Evolutionary conservation across 495 filamentous ascomycete species (phyloP), one percentile per base, ranked within the genome.

Genomic region (Talaromyces adpressus): DNA sequence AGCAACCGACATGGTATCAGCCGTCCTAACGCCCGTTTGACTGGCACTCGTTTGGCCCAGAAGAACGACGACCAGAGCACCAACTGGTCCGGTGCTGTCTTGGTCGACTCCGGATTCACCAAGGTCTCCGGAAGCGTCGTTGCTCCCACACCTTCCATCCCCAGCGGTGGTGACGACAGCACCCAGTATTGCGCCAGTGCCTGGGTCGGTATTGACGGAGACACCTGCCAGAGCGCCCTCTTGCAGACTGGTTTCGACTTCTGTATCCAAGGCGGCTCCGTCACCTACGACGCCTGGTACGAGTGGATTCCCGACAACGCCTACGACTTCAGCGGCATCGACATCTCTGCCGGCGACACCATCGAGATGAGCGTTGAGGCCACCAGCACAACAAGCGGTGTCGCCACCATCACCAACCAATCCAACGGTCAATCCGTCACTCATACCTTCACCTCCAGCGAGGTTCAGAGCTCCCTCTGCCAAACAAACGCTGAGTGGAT

Each of bases 191-290:
- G 60, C 16, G 82, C 80, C 1, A 82, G 83, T 3, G 84, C 82
- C 20, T 88, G 85, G 86, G 85, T 87, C n/a, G 83, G 83, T 20
- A 85, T 87, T 52, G 84, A 87, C 62, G 85, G 83, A 3, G 81
- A 84, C 67, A 86, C 83, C 11, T 87, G 83, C 72, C 70, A 69
- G 60, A 74, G 72, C 12, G 82, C 85, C 1, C 85, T 87, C 60
- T 69, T 89, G 53, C 83, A 87, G 68, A 84, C 85, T 0, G 87
- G 87, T 11, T 73, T 87, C 20, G 86, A 88, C 66, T 83, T 84
- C 65, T 83, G 80, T 56, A 71, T 82, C 32, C 52, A 59, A 27
- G 74, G 73, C 11, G 27, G 71, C 3, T 22, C 39, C 16, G 72
- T 73, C 0, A 64, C 66, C 25, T 87, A 78, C 64, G 80, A 84